Percentiles rank a stretch among this genome's conserved stretches.
phyloP scores from a whole-genome alignment of 129 eudicot genomes.

The Arctium minus region DNA sequence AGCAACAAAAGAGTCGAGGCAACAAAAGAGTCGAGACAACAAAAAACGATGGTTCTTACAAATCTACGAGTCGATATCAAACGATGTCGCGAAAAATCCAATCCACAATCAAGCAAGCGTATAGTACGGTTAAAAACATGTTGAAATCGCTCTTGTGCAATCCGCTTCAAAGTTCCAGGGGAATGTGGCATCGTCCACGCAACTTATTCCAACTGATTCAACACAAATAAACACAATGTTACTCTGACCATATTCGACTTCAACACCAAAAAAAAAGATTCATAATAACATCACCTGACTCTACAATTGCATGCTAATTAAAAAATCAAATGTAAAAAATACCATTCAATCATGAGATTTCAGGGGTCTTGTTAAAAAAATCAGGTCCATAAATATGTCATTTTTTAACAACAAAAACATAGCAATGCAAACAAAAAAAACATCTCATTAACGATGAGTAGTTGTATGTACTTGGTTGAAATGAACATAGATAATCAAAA shows the following conservation, averaged over 20 bases:
- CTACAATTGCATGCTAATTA: neutral
- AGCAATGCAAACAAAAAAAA: neutral
- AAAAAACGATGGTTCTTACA: neutral
- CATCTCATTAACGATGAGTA: neutral
- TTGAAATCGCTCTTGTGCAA: conserved; percentile 7
- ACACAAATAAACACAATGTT: neutral
- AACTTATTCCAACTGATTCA: conserved; percentile 20
- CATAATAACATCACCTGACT: neutral
- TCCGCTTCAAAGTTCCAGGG: conserved; percentile 5
- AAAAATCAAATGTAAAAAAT: too few relatives aligned
- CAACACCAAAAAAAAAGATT: neutral
- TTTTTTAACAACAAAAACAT: neutral
- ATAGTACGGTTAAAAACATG: conserved; percentile 3
- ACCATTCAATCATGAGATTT: neutral
- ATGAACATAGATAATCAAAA: neutral
- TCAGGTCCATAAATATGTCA: neutral
- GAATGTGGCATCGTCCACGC: conserved; percentile 7
- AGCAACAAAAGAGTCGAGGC: neutral
- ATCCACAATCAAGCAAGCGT: conserved; percentile 1
- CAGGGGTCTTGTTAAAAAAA: neutral
- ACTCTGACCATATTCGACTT: neutral
- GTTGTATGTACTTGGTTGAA: neutral
- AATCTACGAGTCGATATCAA: neutral
- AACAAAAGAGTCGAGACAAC: neutral
- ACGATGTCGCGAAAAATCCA: conserved; percentile 11